Evolutionary conservation across 371 early-diverging fungal species (phyloP).

Genomic region (Gilbertella persicaria): DNA sequence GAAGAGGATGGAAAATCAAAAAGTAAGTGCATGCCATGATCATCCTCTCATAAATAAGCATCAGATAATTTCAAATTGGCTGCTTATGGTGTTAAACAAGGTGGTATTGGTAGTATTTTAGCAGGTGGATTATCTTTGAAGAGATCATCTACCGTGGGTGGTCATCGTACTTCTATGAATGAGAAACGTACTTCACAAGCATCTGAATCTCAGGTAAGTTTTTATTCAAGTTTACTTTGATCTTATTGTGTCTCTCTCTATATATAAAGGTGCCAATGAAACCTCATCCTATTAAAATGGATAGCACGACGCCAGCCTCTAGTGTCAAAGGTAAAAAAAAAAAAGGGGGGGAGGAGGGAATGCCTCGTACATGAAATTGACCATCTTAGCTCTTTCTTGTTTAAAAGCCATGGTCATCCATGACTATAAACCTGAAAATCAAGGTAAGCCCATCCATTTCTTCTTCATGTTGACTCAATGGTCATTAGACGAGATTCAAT

Average conservation of each 20-base stretch:
- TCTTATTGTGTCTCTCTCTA: no score
- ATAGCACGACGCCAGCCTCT: conserved; percentile 4
- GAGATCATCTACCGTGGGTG: conserved; percentile 1
- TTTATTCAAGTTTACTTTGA: neutral
- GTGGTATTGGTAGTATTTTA: conserved; percentile 78
- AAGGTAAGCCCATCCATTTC: conserved; percentile 29
- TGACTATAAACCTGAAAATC: conserved; percentile 49
- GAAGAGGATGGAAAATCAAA: conserved; percentile 17
- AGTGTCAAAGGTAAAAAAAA: no score
- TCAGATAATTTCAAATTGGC: conserved; percentile 60
- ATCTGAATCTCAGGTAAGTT: neutral
- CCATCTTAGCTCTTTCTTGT: no score
- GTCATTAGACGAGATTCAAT: conserved; percentile 53
- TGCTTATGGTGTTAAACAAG: conserved; percentile 80
- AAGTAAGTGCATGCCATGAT: conserved; percentile 8
- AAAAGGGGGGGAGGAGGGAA: no score
- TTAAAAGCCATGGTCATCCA: conserved; percentile 45
- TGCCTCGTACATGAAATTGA: no score
- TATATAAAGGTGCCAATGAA: conserved; percentile 9
- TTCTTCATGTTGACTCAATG: neutral
- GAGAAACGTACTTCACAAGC: conserved; percentile 3
- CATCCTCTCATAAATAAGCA: neutral
- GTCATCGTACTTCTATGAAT: conserved; percentile 9
- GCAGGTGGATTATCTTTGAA: conserved; percentile 50
- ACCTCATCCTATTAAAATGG: neutral